Conservation (phyloP, 805 yeast species). For the Hyphopichia homilentoma region DNA sequence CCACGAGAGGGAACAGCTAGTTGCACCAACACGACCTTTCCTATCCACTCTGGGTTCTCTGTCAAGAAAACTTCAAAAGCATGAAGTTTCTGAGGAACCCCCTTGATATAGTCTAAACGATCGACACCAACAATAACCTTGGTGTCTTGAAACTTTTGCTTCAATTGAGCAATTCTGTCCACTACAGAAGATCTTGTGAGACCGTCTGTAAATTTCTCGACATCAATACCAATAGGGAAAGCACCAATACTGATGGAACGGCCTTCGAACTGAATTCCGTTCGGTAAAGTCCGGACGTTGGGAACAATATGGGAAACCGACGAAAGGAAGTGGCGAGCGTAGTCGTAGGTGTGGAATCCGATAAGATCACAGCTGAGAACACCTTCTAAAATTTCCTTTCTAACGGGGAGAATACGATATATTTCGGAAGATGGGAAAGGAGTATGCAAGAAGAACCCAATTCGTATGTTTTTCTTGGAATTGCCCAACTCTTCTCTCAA, state of each 20-base stretch:
- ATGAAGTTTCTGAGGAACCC: conserved; percentile 95
- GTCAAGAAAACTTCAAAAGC: conserved; percentile 90
- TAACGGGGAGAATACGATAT: conserved; percentile 91
- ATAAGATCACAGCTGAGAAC: conserved; percentile 90
- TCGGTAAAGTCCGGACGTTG: conserved; percentile 80
- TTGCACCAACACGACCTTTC: conserved; percentile 92
- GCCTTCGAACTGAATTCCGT: conserved; percentile 77
- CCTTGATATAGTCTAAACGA: conserved; percentile 93
- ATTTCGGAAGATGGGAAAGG: conserved; percentile 98
- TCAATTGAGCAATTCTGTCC: conserved; percentile 60
- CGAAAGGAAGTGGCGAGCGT: conserved; percentile 91
- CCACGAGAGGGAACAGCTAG: conserved; percentile 98
- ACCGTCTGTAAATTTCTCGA: conserved; percentile 83
- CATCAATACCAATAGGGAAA: conserved; percentile 98
- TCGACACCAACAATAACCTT: conserved; percentile 96
- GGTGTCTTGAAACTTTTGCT: conserved; percentile 62
- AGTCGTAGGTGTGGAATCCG: conserved; percentile 99
- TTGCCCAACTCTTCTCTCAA: conserved; percentile 58
- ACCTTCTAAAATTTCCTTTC: conserved; percentile 88
- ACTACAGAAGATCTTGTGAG: conserved; percentile 60
- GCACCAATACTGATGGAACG: conserved; percentile 87
- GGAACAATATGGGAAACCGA: conserved; percentile 78
- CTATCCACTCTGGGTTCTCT: conserved; percentile 97
- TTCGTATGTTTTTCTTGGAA: conserved; percentile 52
- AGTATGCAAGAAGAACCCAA: conserved; percentile 94